These are phyloP conservation scores for Chlorella sp. DNA, from an alignment of 139 green algal genomes.

Conservation along the genomic window DNA sequence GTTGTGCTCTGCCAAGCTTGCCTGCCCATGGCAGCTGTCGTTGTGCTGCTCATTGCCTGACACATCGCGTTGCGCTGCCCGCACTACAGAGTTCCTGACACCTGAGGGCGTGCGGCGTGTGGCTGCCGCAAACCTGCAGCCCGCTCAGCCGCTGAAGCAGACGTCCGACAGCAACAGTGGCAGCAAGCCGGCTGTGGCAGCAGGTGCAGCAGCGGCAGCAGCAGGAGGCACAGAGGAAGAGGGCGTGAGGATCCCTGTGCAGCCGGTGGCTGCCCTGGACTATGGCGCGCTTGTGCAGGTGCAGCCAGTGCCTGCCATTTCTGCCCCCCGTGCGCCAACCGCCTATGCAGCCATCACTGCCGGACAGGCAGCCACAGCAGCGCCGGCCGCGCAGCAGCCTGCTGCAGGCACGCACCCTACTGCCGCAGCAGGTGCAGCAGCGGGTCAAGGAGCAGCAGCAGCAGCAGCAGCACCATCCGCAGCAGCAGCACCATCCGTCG, in stretches of 20 bases:
- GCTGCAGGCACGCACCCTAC: not conserved
- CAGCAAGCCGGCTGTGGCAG: not conserved
- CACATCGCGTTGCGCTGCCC: too few species aligned
- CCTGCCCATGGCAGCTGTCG: not conserved
- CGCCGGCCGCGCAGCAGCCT: not conserved
- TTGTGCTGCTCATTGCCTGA: too few species aligned
- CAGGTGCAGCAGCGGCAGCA: not conserved
- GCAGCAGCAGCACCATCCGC: not conserved
- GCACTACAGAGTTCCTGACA: not conserved
- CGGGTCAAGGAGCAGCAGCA: not conserved
- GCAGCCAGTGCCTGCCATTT: not conserved
- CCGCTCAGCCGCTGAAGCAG: not conserved
- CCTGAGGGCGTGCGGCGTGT: slow-evolving; percentile 11
- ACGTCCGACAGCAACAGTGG: slow-evolving; percentile 13
- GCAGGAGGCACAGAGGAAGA: not conserved
- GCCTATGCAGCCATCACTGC: not conserved
- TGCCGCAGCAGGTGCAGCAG: too few species aligned
- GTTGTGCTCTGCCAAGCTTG: not conserved
- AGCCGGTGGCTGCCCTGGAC: not conserved
- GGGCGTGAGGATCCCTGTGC: not conserved
- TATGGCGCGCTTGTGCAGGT: not conserved
- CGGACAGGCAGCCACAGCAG: not conserved
- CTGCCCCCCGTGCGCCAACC: not conserved
- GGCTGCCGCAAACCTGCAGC: not conserved
- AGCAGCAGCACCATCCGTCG: not conserved